These are phyloP conservation scores for Phytophthora colocasiae DNA, from an alignment of 352 stramenopile genomes.

Conservation along the genomic window DNA sequence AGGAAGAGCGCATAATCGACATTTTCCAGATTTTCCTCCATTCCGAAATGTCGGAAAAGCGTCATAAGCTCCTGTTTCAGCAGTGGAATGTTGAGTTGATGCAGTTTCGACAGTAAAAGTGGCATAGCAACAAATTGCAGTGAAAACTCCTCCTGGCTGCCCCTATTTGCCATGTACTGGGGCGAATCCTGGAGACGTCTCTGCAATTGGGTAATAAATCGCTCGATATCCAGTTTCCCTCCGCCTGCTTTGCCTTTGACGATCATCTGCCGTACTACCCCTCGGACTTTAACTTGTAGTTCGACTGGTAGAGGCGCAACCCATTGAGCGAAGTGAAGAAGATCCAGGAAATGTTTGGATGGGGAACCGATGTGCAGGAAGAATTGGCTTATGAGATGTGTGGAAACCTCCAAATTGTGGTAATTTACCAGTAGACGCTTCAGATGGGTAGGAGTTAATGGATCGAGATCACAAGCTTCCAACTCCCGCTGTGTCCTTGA, in stretches of 20 bases:
- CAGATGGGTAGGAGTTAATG: constrained; percentile 44
- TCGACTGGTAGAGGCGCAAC: constrained; percentile 43
- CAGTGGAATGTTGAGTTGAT: constrained; percentile 56
- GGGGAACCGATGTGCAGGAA: constrained; percentile 54
- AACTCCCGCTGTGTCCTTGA: constrained; percentile 30
- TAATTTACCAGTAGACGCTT: constrained; percentile 41
- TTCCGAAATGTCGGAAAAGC: constrained; percentile 60
- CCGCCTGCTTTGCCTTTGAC: constrained; percentile 54
- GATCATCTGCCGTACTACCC: constrained; percentile 47
- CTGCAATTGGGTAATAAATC: constrained; percentile 51
- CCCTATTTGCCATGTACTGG: constrained; percentile 3
- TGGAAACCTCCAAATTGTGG: constrained; percentile 47
- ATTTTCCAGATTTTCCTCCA: constrained; percentile 45
- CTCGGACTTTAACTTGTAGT: constrained; percentile 42
- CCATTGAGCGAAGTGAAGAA: constrained; percentile 53
- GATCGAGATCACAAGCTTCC: constrained; percentile 29
- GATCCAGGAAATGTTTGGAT: constrained; percentile 56
- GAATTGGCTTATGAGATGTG: constrained; percentile 57
- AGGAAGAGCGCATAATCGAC: constrained; percentile 56
- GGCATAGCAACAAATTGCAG: constrained; percentile 30
- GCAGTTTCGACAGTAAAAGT: constrained; percentile 48
- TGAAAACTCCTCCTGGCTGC: background rate
- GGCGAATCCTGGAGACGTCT: constrained; percentile 42
- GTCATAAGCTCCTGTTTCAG: constrained; percentile 40
- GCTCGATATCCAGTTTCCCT: constrained; percentile 55